Evolutionary conservation across 257 asterid species (phyloP).

Genomic region (Rauvolfia tetraphylla): DNA sequence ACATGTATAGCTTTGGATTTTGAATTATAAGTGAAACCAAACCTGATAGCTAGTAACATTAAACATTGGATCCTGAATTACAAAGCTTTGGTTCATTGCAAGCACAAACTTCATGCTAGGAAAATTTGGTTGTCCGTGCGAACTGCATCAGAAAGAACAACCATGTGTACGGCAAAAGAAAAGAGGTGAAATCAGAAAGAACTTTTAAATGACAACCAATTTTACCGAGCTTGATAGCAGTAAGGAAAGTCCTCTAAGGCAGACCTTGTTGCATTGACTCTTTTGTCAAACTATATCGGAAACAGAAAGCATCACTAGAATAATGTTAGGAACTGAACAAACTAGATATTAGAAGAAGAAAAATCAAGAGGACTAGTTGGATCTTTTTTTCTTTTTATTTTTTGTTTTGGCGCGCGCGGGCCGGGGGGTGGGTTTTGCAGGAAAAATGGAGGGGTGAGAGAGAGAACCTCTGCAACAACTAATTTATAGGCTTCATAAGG

Average conservation of each 20-base stretch:
- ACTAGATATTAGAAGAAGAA: neutral
- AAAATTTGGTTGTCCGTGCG: conserved; percentile 31
- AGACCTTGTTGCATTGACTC: conserved; percentile 41
- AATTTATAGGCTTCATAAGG: conserved; percentile 44
- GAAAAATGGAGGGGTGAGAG: conserved; percentile 20
- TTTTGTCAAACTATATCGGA: conserved; percentile 52
- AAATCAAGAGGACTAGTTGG: neutral
- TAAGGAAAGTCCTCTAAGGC: conserved; percentile 40
- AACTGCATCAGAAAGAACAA: conserved; percentile 39
- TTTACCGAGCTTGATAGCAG: conserved; percentile 65
- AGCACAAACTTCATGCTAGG: conserved; percentile 58
- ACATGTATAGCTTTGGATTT: neutral
- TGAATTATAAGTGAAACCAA: neutral
- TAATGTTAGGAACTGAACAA: conserved; percentile 9
- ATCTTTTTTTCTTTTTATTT: neutral
- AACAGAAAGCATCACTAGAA: conserved; percentile 1
- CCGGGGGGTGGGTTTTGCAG: neutral
- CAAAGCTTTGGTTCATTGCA: conserved; percentile 61
- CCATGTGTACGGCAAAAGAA: conserved; percentile 5
- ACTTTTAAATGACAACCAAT: conserved; percentile 8
- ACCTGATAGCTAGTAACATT: conserved; percentile 49
- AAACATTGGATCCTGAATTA: conserved; percentile 51
- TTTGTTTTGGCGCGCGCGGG: neutral
- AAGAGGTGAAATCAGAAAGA: conserved; percentile 15
- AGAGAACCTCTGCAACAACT: conserved; percentile 55